Base-by-base conservation (phyloP, 768 basidiomycete species). In the Xerocomellus chrysenteron region DNA sequence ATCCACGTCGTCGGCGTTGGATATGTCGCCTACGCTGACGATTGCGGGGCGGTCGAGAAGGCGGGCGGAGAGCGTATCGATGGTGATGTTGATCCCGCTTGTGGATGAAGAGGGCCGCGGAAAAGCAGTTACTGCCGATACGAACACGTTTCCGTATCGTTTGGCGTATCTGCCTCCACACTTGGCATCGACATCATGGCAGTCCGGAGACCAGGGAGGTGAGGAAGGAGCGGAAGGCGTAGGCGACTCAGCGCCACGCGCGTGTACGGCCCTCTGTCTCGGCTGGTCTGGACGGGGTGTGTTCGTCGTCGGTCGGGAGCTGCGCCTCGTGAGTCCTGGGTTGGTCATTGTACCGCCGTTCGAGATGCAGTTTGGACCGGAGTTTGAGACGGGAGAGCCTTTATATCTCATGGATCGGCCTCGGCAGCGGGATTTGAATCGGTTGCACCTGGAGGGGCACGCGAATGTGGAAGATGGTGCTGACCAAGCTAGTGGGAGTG, bases 211-310 rank as follows among this genome's bases (percentile, higher is more conserved):
- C 21, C 11, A 35, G 17, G 36, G 26, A 16, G 37, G 16, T 2
- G 37, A 41, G 21, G 45, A 21, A 13, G 26, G 17, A 5, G 21
- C 24, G 12, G 46, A 42, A 19, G 48, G 6, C 1, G 4, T 10
- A 16, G 44, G 33, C 14, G 28, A 42, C 16, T 5, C 33, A 5
- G 30, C 14, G 11, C 26, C 19, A 0, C 41, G 50, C 5, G 14
- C 35, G 6, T 69, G 68, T 35, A 68, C 63, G 12, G 8, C 45
- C 10, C 53, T 72, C 24, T 56, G 60, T 45, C 53, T 69, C 3
- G 68, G 68, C 0, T 58, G 59, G 30, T 70, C 70, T 17, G 68
- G 70, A n/a, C 70, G 68, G 1, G 68, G 70, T 0, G 44, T 72
- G 36, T 68, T 55, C 24, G 66, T 72, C 17, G 49, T 62, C 16